phyloP scores from a whole-genome alignment of 139 green algal species.

The Chlamydomonas sphaeroides region DNA sequence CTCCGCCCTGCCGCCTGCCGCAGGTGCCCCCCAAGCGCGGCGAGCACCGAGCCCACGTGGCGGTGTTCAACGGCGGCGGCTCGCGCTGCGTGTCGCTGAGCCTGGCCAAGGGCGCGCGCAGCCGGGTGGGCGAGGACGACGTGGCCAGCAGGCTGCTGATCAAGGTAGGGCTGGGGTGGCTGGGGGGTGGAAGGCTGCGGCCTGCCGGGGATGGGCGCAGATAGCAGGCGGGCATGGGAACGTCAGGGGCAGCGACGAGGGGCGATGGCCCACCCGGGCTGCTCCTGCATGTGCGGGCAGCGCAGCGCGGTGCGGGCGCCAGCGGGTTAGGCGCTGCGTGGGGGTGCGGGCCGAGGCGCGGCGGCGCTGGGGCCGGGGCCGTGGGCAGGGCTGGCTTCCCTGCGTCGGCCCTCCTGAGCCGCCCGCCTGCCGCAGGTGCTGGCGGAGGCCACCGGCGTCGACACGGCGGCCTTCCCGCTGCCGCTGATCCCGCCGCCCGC shows the following conservation, averaged over 20 bases:
- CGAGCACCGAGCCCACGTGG: constrained; percentile 71
- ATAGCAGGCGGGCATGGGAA: too few species aligned
- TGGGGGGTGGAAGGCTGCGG: too few species aligned
- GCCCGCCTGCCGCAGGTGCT: constrained; percentile 48
- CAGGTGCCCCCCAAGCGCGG: constrained; percentile 72
- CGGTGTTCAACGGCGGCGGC: constrained; percentile 51
- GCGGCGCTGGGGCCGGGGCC: too few species aligned
- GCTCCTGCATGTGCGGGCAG: too few species aligned
- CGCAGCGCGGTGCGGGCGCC: too few species aligned
- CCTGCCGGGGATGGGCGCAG: too few species aligned
- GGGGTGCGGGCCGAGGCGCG: too few species aligned
- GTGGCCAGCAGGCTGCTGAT: constrained; percentile 69
- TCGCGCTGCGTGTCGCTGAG: constrained; percentile 44
- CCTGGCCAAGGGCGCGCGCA: constrained; percentile 71
- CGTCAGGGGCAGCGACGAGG: too few species aligned
- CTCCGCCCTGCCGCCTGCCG: background rate
- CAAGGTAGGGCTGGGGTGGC: constrained; percentile 31
- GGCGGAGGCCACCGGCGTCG: constrained; percentile 19
- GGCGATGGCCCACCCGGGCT: too few species aligned
- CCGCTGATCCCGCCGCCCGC: constrained; percentile 3
- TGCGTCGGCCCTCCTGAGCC: too few species aligned
- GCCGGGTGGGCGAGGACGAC: constrained; percentile 67
- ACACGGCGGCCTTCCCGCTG: constrained; percentile 17
- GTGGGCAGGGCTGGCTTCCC: too few species aligned
- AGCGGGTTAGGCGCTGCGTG: too few species aligned